Conservation (phyloP, 306 rosid species). For the Styphnolobium japonicum region DNA sequence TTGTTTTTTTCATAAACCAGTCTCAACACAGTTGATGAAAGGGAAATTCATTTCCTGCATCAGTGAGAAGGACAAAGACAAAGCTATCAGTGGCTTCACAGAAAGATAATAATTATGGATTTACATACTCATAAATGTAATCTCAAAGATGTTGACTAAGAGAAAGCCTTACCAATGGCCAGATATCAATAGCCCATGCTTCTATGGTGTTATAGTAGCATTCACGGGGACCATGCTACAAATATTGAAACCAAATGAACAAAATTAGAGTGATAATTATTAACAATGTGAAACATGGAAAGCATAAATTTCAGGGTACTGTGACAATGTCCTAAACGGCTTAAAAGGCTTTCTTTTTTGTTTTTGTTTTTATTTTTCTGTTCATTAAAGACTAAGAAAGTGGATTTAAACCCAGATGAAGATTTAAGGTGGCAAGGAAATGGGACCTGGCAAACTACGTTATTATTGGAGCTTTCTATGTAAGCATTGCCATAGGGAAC, state of each 20-base stretch:
- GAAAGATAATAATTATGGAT: too few relatives aligned
- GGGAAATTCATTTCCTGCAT: not conserved
- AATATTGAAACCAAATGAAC: not conserved
- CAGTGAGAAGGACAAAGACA: not conserved
- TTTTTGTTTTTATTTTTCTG: too few relatives aligned
- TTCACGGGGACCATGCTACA: not conserved
- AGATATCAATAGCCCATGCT: not conserved
- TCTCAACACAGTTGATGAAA: too few relatives aligned
- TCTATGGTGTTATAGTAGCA: not conserved
- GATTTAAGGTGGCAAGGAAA: not conserved
- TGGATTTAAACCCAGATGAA: not conserved
- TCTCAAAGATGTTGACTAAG: not conserved
- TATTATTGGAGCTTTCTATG: not conserved
- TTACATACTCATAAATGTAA: not conserved
- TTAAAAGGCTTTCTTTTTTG: too few relatives aligned
- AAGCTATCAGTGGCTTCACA: not conserved
- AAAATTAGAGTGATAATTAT: not conserved
- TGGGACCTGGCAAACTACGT: not conserved
- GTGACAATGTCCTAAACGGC: too few relatives aligned
- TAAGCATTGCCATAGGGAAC: conserved; percentile 1
- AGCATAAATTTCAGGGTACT: not conserved
- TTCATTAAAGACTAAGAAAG: too few relatives aligned
- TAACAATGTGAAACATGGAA: not conserved
- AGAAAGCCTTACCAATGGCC: not conserved
- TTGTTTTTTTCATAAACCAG: too few relatives aligned